These are phyloP conservation scores for Aspergillus alliaceus DNA, from an alignment of 2,329 filamentous ascomycete species.

Conservation along the genomic window DNA sequence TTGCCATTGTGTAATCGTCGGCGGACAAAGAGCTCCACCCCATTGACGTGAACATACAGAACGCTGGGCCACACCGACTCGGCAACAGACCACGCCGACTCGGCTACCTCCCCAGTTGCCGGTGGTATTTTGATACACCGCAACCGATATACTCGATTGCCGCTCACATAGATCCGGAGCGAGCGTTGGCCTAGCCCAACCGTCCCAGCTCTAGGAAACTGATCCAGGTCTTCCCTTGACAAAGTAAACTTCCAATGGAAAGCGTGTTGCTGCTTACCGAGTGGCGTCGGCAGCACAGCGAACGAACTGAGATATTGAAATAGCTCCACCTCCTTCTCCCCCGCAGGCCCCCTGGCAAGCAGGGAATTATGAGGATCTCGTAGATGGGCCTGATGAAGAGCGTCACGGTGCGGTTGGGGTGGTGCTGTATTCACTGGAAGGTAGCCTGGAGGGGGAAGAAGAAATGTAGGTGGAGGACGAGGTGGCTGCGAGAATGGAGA, in stretches of 20 bases:
- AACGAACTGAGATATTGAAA: slow-evolving; percentile 39
- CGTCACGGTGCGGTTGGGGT: slow-evolving; percentile 48
- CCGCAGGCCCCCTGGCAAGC: slow-evolving; percentile 18
- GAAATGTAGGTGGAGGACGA: not conserved
- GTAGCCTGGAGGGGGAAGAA: slow-evolving; percentile 39
- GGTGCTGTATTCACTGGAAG: slow-evolving; percentile 38
- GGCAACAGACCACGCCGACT: slow-evolving; percentile 61
- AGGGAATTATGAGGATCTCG: slow-evolving; percentile 52
- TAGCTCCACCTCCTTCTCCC: slow-evolving; percentile 26
- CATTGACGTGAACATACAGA: slow-evolving; percentile 70
- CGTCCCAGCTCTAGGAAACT: slow-evolving; percentile 29
- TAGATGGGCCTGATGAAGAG: slow-evolving; percentile 61
- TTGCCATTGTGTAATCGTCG: slow-evolving; percentile 72
- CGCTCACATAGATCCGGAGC: slow-evolving; percentile 44
- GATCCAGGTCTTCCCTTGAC: slow-evolving; percentile 25
- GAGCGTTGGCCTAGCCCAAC: slow-evolving; percentile 22
- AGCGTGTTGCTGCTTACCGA: slow-evolving; percentile 26
- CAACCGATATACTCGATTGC: slow-evolving; percentile 65
- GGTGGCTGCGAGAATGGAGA: not conserved
- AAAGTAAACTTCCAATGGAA: slow-evolving; percentile 41
- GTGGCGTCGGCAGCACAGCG: slow-evolving; percentile 27
- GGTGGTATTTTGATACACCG: slow-evolving; percentile 59
- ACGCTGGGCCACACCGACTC: slow-evolving; percentile 70
- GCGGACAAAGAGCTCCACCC: slow-evolving; percentile 55
- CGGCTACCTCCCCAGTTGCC: slow-evolving; percentile 32